Base-by-base conservation (phyloP, 495 filamentous ascomycete species). In the Neurospora sp. region DNA sequence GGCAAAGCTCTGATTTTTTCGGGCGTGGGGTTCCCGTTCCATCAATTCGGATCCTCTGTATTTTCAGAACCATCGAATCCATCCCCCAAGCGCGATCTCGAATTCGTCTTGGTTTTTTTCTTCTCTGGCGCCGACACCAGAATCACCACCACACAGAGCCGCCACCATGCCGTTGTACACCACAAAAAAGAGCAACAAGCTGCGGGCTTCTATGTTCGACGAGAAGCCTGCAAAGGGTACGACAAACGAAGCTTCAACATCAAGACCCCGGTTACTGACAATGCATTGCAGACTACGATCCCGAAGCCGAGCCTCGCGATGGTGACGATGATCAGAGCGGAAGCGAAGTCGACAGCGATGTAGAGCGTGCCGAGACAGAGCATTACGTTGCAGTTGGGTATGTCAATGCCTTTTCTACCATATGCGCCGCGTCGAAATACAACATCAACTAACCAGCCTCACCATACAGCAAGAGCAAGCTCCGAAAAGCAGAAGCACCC, bases 301-400 rank as follows among this genome's bases (percentile, higher is more conserved):
- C 93, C 1, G 95, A 98, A 84, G 90, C 91, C 76, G 87, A 91
- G 70, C 88, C 87, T 20, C 85, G 80, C 40, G 84, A 83, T 11
- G 86, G 81, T 70, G 80, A 83, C 70, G 84, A 85, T 31, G 49
- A 60, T 27, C 11, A 60, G 31, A 90, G 87, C 76, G 88, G 86
- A 39, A 88, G 87, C 23, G 90, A 90, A 18, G 85, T 80, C 37
- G 81, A 90, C 76, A 66, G 54, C 27, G 54, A 66, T 7, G 54
- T 66, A 35, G 86, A 87, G 14, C 82, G 81, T 78, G 87, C 75
- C 81, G 90, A 78, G 23, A 90, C 93, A 18, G 95, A 96, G 75
- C 95, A 99, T 78, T 99, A 99, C 80, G 87, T 91, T 35, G 82
- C 88, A 72, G 92, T 97, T 77, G 91, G 92, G 92, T 95, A 86